These are phyloP conservation scores for Citrus cavaleriei DNA, from an alignment of 345 rosid genomes.

Conservation along the genomic window DNA sequence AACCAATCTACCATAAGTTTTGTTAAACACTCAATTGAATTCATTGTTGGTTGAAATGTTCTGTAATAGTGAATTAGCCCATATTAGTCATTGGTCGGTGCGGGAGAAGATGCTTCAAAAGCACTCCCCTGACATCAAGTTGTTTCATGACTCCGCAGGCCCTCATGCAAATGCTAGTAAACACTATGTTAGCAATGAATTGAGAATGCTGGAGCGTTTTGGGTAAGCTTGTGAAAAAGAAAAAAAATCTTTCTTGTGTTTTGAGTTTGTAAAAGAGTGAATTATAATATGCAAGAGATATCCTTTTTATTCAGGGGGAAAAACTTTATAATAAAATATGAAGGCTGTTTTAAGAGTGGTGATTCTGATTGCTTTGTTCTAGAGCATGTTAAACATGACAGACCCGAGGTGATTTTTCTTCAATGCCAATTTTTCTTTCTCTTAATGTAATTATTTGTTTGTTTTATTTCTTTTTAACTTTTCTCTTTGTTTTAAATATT, in stretches of 20 bases:
- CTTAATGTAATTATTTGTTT: slow-evolving; percentile 1
- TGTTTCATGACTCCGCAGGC: slow-evolving; percentile 41
- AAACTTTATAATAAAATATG: slow-evolving; percentile 69
- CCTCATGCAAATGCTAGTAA: slow-evolving; percentile 83
- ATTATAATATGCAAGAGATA: slow-evolving; percentile 3
- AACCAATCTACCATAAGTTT: not conserved
- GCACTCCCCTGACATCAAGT: slow-evolving; percentile 10
- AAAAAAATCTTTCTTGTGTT: not conserved
- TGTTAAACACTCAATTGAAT: not conserved
- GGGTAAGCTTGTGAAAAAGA: slow-evolving; percentile 52
- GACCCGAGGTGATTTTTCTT: slow-evolving; percentile 66
- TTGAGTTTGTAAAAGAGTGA: not conserved
- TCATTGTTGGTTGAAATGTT: not conserved
- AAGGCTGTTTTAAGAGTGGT: slow-evolving; percentile 73
- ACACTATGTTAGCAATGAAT: slow-evolving; percentile 66
- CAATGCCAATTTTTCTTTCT: not conserved
- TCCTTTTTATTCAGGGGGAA: slow-evolving; percentile 63
- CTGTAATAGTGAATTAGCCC: not conserved
- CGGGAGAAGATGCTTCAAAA: not conserved
- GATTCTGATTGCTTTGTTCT: slow-evolving; percentile 80
- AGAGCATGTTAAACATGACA: slow-evolving; percentile 88
- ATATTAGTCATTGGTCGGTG: not conserved
- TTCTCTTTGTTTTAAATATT: slow-evolving; percentile 15
- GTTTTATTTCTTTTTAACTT: slow-evolving; percentile 2
- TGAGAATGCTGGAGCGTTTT: slow-evolving; percentile 82